Evolutionary conservation across 202 grass and related monocot species (phyloP).

Genomic region (Musa balbisiana): DNA sequence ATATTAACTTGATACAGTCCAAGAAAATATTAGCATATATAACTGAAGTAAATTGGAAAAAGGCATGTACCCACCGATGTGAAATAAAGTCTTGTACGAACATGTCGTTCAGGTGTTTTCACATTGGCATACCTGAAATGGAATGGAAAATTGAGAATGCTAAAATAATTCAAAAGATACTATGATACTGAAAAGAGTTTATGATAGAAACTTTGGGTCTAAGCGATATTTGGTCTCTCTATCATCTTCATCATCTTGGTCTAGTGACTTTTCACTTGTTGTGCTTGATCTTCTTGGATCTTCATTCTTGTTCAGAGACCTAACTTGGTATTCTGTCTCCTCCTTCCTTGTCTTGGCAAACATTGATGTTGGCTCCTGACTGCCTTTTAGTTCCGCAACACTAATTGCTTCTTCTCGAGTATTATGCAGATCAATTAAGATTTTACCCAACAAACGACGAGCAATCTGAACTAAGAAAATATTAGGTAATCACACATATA

Average conservation of each 20-base stretch:
- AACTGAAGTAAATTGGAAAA: slow-evolving; percentile 3
- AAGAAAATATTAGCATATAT: background rate
- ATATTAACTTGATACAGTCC: too few relatives aligned
- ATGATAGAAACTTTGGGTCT: slow-evolving; percentile 68
- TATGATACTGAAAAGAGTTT: slow-evolving; percentile 15
- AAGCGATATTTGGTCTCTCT: slow-evolving; percentile 96
- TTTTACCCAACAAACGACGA: slow-evolving; percentile 80
- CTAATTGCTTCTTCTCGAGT: slow-evolving; percentile 66
- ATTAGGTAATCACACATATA: background rate
- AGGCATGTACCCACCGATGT: slow-evolving; percentile 57
- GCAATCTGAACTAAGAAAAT: slow-evolving; percentile 58
- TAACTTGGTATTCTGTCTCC: slow-evolving; percentile 28
- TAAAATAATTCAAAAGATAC: slow-evolving; percentile 14
- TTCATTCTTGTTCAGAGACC: slow-evolving; percentile 39
- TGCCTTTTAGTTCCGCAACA: slow-evolving; percentile 52
- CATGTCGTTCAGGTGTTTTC: slow-evolving; percentile 74
- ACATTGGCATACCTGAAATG: slow-evolving; percentile 92
- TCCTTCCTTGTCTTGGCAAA: slow-evolving; percentile 44
- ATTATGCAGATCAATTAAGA: slow-evolving; percentile 88
- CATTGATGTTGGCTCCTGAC: slow-evolving; percentile 34
- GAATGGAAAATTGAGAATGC: slow-evolving; percentile 27
- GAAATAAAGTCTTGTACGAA: slow-evolving; percentile 97
- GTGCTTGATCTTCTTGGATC: slow-evolving; percentile 40
- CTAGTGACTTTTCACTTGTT: slow-evolving; percentile 40
- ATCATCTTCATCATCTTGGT: slow-evolving; percentile 58